phyloP scores from a whole-genome alignment of 179 eudicot species.

The Pouteria campechiana region DNA sequence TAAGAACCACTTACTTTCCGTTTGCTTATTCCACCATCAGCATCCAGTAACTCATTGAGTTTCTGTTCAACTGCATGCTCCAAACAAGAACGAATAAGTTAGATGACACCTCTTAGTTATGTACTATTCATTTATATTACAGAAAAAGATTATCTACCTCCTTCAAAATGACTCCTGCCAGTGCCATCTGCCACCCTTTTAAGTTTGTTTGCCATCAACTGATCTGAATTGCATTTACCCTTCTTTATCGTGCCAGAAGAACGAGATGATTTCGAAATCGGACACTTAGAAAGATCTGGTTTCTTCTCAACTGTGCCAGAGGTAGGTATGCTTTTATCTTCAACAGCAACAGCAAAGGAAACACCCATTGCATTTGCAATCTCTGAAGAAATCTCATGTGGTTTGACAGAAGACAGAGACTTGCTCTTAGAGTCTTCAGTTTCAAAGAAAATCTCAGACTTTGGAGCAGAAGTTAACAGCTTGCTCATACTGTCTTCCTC shows the following conservation, averaged over 20 bases:
- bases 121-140: not conserved
- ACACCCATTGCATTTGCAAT: slow-evolving; percentile 12
- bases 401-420: slow-evolving; percentile 5
- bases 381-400: slow-evolving; percentile 9
- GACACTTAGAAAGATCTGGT: slow-evolving; percentile 16
- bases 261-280: slow-evolving; percentile 32
- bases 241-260: slow-evolving; percentile 42
- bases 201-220: slow-evolving; percentile 21
- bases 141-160: slow-evolving; percentile 26
- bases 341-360: slow-evolving; percentile 8
- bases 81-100: not conserved
- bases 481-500: too few species aligned
- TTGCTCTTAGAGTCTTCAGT: slow-evolving; percentile 6
- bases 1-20: slow-evolving; percentile 45
- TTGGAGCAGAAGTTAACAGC: slow-evolving; percentile 3
- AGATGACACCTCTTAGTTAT: not conserved
- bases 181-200: slow-evolving; percentile 44
- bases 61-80: slow-evolving; percentile 71
- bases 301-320: slow-evolving; percentile 11
- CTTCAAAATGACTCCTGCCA: slow-evolving; percentile 52
- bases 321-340: slow-evolving; percentile 14
- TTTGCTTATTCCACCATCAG: slow-evolving; percentile 88
- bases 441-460: slow-evolving; percentile 2
- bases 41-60: slow-evolving; percentile 80
- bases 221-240: slow-evolving; percentile 22